Conservation (phyloP, 164 flowering plant genomes). For the Brasenia schreberi region DNA sequence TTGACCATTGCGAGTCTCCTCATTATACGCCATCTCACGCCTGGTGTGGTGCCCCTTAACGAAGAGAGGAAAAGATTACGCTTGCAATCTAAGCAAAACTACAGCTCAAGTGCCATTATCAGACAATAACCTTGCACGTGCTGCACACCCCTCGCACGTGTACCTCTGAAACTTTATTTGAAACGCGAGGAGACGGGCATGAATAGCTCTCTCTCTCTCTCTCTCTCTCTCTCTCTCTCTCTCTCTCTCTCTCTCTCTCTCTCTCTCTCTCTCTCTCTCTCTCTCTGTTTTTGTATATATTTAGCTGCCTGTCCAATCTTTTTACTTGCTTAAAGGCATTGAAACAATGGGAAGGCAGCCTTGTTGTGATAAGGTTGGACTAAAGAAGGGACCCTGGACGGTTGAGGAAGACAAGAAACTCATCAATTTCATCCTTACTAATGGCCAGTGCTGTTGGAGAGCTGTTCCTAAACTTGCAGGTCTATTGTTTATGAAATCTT, state of each 20-base stretch:
- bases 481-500: constrained; percentile 2
- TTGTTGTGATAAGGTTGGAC: constrained; percentile 67
- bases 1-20: background rate
- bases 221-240: background rate
- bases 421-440: constrained; percentile 61
- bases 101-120: constrained; percentile 2
- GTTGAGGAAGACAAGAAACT: constrained; percentile 64
- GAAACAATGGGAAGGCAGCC: constrained; percentile 59
- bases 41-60: background rate
- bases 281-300: background rate
- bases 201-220: background rate
- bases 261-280: background rate
- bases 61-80: background rate
- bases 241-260: background rate
- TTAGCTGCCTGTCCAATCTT: background rate
- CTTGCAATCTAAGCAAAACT: constrained; percentile 1
- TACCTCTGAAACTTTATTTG: background rate
- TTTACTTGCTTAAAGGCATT: background rate
- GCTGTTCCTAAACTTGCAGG: constrained; percentile 77
- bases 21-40: background rate
- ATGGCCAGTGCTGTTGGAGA: constrained; percentile 84
- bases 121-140: constrained; percentile 1
- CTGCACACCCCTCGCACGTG: constrained; percentile 1
- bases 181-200: background rate
- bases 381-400: constrained; percentile 77